Evolutionary conservation across 2,329 filamentous ascomycete genomes (phyloP).

Genomic region (Phialophora macrospora): DNA sequence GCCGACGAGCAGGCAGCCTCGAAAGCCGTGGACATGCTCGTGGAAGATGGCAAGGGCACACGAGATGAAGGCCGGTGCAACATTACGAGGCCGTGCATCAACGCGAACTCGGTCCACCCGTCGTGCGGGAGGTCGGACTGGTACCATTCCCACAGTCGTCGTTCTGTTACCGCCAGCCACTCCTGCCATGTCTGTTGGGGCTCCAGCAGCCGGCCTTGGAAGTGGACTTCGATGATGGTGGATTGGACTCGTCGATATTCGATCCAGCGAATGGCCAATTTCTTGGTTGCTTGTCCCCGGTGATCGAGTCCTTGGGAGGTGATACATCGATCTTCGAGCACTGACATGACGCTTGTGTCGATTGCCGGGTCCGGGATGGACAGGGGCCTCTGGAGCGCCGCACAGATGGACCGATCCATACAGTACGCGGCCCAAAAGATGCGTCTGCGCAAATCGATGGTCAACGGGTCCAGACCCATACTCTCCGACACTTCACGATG

Average conservation of each 20-base stretch:
- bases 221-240: constrained; percentile 31
- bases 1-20: constrained; percentile 24
- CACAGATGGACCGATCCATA: constrained; percentile 33
- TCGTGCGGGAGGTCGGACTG: constrained; percentile 13
- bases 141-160: constrained; percentile 22
- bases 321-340: constrained; percentile 4
- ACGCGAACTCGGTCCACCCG: constrained; percentile 16
- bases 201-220: constrained; percentile 24
- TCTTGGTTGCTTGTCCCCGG: constrained; percentile 5
- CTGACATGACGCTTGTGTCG: constrained; percentile 14
- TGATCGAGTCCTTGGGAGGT: neutral
- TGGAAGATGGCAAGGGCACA: constrained; percentile 17
- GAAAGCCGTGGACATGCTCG: constrained; percentile 28
- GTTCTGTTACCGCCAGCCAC: constrained; percentile 28
- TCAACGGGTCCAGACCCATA: constrained; percentile 4
- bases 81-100: constrained; percentile 18
- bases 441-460: constrained; percentile 25
- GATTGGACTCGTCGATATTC: constrained; percentile 28
- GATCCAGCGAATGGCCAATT: constrained; percentile 20
- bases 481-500: constrained; percentile 23
- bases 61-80: constrained; percentile 31
- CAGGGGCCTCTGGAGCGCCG: constrained; percentile 31
- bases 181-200: constrained; percentile 24
- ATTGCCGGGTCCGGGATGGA: constrained; percentile 32
- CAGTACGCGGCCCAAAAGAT: constrained; percentile 35